Evolutionary conservation across 2,329 filamentous ascomycete species (phyloP).

Genomic region (Ophiostoma piceae): DNA sequence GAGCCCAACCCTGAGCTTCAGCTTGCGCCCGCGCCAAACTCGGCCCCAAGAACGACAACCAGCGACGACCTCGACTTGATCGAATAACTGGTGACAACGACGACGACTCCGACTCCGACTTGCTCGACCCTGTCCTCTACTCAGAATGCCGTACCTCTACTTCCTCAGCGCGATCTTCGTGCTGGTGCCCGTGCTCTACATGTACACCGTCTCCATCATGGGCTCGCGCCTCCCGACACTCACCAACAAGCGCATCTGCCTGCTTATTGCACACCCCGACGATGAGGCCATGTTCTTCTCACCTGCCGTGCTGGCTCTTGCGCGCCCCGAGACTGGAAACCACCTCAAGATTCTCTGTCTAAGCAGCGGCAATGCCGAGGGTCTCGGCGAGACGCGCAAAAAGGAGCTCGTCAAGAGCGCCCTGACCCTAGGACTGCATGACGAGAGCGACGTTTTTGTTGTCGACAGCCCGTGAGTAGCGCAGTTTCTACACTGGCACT

Average conservation of each 20-base stretch:
- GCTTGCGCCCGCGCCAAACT: too few species aligned
- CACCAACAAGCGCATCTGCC: slow-evolving; percentile 76
- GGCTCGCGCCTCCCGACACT: slow-evolving; percentile 58
- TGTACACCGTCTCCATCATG: slow-evolving; percentile 45
- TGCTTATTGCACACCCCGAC: slow-evolving; percentile 94
- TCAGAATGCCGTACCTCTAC: slow-evolving; percentile 20
- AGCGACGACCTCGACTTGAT: neutral
- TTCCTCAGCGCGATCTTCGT: slow-evolving; percentile 38
- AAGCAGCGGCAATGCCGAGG: slow-evolving; percentile 83
- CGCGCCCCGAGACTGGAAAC: slow-evolving; percentile 72
- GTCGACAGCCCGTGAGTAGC: slow-evolving; percentile 64
- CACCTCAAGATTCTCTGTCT: slow-evolving; percentile 92
- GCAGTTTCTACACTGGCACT: too few species aligned
- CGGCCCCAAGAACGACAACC: neutral
- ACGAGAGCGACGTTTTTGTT: slow-evolving; percentile 76
- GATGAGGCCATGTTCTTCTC: slow-evolving; percentile 99
- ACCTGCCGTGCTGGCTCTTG: slow-evolving; percentile 79
- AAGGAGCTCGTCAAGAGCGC: slow-evolving; percentile 80
- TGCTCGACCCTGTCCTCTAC: neutral
- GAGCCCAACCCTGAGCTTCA: neutral
- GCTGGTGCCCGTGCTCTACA: slow-evolving; percentile 47
- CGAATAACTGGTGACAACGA: neutral
- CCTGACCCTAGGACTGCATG: slow-evolving; percentile 65
- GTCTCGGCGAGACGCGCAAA: slow-evolving; percentile 75
- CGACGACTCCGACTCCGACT: neutral